These are phyloP conservation scores for Solanum virginianum DNA, from an alignment of 257 asterid genomes.

Conservation along the genomic window DNA sequence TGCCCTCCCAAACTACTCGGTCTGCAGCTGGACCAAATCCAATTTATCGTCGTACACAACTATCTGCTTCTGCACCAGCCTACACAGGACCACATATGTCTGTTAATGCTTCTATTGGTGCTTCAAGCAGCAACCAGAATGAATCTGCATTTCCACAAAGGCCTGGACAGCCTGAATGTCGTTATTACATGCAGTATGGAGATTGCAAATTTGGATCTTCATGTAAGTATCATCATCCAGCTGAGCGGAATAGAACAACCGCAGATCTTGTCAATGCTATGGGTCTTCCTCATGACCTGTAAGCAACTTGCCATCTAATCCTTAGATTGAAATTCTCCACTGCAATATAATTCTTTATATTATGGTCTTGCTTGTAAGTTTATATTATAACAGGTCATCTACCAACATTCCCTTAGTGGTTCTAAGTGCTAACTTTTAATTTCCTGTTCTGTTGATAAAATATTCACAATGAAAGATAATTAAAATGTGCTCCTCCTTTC, in stretches of 20 bases:
- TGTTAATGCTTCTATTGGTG: slow-evolving; percentile 32
- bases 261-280: slow-evolving; percentile 9
- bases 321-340: not conserved
- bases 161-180: slow-evolving; percentile 74
- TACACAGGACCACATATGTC: slow-evolving; percentile 38
- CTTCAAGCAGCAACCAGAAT: slow-evolving; percentile 34
- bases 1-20: slow-evolving; percentile 29
- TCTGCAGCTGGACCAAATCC: slow-evolving; percentile 37
- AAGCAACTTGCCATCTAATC: not conserved
- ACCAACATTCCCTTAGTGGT: not conserved
- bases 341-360: not conserved
- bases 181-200: slow-evolving; percentile 55
- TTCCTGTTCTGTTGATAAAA: not conserved
- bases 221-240: slow-evolving; percentile 71
- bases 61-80: slow-evolving; percentile 54
- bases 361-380: not conserved
- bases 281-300: slow-evolving; percentile 8
- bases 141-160: slow-evolving; percentile 48
- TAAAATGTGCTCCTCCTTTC: not conserved
- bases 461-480: not conserved
- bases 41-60: slow-evolving; percentile 39
- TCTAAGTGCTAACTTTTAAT: not conserved
- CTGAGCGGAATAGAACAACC: slow-evolving; percentile 36
- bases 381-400: not conserved
- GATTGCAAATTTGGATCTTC: slow-evolving; percentile 55